phyloP scores from a whole-genome alignment of 1,284 basidiomycete species.

The Taiwanofungus camphoratus region DNA sequence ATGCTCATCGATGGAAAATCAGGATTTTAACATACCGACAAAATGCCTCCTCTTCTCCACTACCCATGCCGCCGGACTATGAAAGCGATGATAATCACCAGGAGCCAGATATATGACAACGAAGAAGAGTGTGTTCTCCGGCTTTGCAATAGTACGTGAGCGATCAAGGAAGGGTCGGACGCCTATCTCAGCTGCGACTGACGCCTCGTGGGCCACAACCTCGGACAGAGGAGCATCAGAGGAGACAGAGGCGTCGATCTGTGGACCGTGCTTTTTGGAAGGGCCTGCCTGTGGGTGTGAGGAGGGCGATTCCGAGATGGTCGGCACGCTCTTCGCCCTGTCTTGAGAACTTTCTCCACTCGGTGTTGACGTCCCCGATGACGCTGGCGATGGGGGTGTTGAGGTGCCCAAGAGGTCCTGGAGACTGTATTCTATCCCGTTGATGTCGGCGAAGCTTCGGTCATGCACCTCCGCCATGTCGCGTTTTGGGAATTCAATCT shows the following conservation, averaged over 20 bases:
- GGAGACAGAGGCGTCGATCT: conserved; percentile 60
- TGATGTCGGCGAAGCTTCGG: conserved; percentile 91
- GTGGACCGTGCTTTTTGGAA: conserved; percentile 52
- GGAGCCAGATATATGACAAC: conserved; percentile 96
- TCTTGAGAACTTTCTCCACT: conserved; percentile 1
- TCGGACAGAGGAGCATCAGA: conserved; percentile 47
- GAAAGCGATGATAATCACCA: conserved; percentile 98
- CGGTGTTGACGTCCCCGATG: conserved; percentile 25
- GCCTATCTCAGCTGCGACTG: conserved; percentile 67
- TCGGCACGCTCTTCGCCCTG: too few species aligned
- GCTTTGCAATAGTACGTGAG: conserved; percentile 42
- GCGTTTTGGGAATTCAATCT: conserved; percentile 38
- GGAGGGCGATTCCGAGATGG: conserved; percentile 12
- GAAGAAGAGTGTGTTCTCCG: conserved; percentile 85
- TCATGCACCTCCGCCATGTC: conserved; percentile 67
- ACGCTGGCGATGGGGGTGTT: conserved; percentile 29
- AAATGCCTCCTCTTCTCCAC: conserved; percentile 96
- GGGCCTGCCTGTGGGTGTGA: conserved; percentile 22
- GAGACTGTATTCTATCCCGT: conserved; percentile 94
- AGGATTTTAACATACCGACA: conserved; percentile 49
- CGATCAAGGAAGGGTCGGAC: conserved; percentile 40
- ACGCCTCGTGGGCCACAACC: conserved; percentile 56
- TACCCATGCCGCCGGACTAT: conserved; percentile 94
- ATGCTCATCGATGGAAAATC: neutral
- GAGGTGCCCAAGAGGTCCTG: conserved; percentile 69